Base-by-base conservation (phyloP, 2,329 filamentous ascomycete species). In the Pseudopyricularia javanii region DNA sequence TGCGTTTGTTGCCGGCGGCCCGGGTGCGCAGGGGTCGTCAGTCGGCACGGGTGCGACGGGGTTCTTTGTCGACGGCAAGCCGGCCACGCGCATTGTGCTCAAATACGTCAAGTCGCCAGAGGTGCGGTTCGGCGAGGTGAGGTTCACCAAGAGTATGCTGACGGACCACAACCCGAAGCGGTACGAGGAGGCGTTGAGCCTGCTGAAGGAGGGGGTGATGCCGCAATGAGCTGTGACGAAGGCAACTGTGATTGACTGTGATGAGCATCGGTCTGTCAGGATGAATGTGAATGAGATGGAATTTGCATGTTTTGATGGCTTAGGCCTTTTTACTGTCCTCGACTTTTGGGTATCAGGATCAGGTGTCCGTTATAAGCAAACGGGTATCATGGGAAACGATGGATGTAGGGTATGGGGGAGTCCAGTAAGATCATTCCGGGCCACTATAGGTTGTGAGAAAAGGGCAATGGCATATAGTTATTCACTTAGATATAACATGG, bases 51-150 rank as follows among this genome's bases (percentile, higher is more conserved):
- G 17, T 20, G 49, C 43, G 24, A 43, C 14, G 24, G 47, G 22
- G 3, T 33, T 40, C n/a, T 28, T 28, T 47, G 43, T 28, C 43
- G 59, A n/a, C 54, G 55, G 40, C 54, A 59, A 76, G 49, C 84
- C 83, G 8, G 86, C 86, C 7, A 81, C 79, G 45, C 72, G 85
- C 51, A 79, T 86, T 40, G 79, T 88, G 55, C 68, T 90, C 50
- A 83, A 80, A 62, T 86, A 88, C 56, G 75, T 91, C 12, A 70
- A 78, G 53, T 81, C 90, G 63, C 85, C 88, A 30, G 85, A 88
- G 62, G 73, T 73, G 22, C 70, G 79, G 52, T 90, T 90, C 63
- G 73, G 78, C 28, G 86, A 90, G 67, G 70, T 89, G 43, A 72
- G 76, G 45, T 89, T 91, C 63, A 83, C 82, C 5, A 78, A 81